Conservation (phyloP, 257 asterid genomes). For the Solanum dulcamara region DNA sequence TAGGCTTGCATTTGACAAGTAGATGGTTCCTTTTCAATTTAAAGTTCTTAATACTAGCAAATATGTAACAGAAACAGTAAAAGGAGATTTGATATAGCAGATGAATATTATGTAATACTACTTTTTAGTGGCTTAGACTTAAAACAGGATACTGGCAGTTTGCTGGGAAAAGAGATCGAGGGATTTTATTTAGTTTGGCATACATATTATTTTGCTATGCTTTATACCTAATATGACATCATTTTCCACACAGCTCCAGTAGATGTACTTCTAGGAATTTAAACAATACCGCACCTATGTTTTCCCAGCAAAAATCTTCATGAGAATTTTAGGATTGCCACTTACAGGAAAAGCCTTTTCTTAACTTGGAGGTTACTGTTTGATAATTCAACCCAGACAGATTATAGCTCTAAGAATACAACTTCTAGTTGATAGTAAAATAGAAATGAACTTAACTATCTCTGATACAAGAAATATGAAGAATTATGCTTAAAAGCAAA, state of each 20-base stretch:
- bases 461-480: not conserved
- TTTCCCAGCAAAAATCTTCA: not conserved
- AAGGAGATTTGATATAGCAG: not conserved
- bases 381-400: not conserved
- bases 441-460: not conserved
- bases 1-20: not conserved
- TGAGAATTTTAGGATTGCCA: not conserved
- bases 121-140: not conserved
- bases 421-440: not conserved
- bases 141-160: not conserved
- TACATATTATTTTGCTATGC: not conserved
- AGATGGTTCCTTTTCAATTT: not conserved
- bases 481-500: not conserved
- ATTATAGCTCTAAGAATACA: not conserved
- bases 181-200: not conserved
- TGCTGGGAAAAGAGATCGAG: not conserved
- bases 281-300: not conserved
- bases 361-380: not conserved
- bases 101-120: not conserved
- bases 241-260: not conserved
- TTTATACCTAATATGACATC: not conserved
- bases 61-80: not conserved
- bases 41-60: not conserved
- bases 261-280: not conserved
- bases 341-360: not conserved